A percentile compares a stretch with the other conserved stretches of the same genome.
Evolutionary conservation across 331 rosid genomes (phyloP).

Genomic region (Erythrophleum ivorense): DNA sequence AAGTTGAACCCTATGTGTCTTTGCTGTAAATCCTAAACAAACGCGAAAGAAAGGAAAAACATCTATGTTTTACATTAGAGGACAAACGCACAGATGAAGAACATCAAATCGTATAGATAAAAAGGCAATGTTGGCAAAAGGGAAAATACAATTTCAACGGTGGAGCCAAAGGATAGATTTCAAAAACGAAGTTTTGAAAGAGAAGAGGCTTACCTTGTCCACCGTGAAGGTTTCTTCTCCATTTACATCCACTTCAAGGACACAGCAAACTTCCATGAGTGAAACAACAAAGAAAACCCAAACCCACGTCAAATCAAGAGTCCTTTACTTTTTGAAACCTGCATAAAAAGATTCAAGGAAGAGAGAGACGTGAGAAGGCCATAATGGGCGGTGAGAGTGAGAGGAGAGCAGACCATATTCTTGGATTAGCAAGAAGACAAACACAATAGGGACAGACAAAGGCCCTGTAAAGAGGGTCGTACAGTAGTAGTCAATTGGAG

Average conservation of each 20-base stretch:
- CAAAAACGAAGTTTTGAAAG: not conserved
- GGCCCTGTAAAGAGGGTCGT: conserved; percentile 25
- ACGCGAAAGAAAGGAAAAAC: not conserved
- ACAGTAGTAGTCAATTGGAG: conserved; percentile 5
- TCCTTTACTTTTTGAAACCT: not conserved
- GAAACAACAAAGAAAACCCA: conserved; percentile 12
- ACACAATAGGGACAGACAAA: conserved; percentile 10
- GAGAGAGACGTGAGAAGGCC: conserved; percentile 25
- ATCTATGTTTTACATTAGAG: not conserved
- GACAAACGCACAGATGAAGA: not conserved
- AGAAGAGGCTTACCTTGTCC: conserved; percentile 54
- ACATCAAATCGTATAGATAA: not conserved
- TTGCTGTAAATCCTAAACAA: conserved; percentile 1
- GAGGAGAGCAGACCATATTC: not conserved
- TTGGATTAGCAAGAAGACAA: conserved; percentile 13
- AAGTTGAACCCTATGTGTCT: not conserved
- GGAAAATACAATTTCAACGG: not conserved
- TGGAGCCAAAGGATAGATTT: conserved; percentile 11
- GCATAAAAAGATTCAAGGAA: conserved; percentile 5
- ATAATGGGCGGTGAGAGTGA: conserved; percentile 10
- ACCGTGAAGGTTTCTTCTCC: conserved; percentile 70
- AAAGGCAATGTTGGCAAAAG: not conserved
- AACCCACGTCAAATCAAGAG: conserved; percentile 16
- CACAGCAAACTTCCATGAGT: conserved; percentile 62
- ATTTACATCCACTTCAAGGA: conserved; percentile 74